Evolutionary conservation across 2,329 filamentous ascomycete species (phyloP), one percentile per base, ranked within the genome.

Genomic region (Phaeophleospora eucalypticola): DNA sequence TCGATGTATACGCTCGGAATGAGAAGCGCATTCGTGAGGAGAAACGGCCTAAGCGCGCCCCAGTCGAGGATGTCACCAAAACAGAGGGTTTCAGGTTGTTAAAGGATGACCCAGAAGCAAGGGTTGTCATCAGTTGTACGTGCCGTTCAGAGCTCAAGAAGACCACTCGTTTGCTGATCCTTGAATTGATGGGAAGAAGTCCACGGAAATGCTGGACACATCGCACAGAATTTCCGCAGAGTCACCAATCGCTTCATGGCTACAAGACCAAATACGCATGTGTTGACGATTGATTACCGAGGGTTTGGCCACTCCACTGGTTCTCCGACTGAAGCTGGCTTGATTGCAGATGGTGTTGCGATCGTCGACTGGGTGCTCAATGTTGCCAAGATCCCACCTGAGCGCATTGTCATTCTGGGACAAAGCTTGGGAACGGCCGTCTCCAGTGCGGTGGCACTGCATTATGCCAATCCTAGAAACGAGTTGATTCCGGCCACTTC

Each of bases 341-440:
- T 97, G 6, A 87, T 95, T 45, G 80, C 79, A 3, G 91, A 97
- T 63, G 88, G 84, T 14, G 74, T 85, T 3, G 76, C 88, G 0
- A 71, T 88, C 2, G 74, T 94, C 2, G 77, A 89, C 50, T 94
- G 86, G 71, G 81, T 86, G 8, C 74, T 89, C 32, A 70, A 79
- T 16, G 71, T 77, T 1, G 80, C 83, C 12, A 71, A 78, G 0
- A 76, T 96, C 15, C 75, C 86, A 0, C 71, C 88, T 0, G 76
- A 79, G 33, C 82, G 82, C 19, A 93, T 95, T 52, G 81, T 91
- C 2, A 74, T 96, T 20, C 72, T 94, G 2, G 91, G 90, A 15
- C 90, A 96, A 59, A 93, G 86, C 59, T 77, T 97, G 0, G 91
- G 91, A 18, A 95, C 91, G 0, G 90, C 87, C 0, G 87, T 96